Base-by-base conservation (phyloP, 768 basidiomycete genomes). In the Suillus americanus region DNA sequence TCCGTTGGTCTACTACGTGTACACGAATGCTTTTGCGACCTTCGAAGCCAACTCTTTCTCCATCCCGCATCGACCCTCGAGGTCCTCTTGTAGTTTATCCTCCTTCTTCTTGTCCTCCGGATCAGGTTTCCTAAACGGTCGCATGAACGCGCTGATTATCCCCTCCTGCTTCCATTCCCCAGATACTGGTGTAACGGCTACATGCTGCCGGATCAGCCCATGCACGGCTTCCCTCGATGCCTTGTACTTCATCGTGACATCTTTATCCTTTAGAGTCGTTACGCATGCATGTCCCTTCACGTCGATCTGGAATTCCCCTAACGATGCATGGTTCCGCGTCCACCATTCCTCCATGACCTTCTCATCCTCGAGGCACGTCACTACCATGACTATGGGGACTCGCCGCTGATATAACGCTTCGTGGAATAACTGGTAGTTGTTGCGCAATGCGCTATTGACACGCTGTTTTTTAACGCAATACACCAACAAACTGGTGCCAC, bases 341-440 rank as follows among this genome's bases (percentile, higher is more conserved):
- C 77, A 78, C 77, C 78, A 79, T n/a, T 68, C 60, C 54, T 78
- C 78, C 77, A 79, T 78, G 33, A n/a, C 50, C 5, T 12, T 14
- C 28, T 79, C 71, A 48, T 75, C 75, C 68, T 81, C 81, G 30
- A 82, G 66, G 33, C 80, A 74, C 6, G 80, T 82, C 54, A 83
- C 66, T 30, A 78, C 77, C 28, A 82, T 61, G 0, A 80, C 72
- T 20, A 79, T 75, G 12, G 81, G 82, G 7, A 83, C 81, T 45
- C 74, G 55, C 46, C 69, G 68, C 59, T 71, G 70, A 56, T 81
- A 82, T 13, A 82, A 71, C 37, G 79, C 72, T 50, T 82, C 75
- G 16, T 72, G 51, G 65, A 82, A 81, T 8, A 82, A 69, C 14
- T 70, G 69, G 69, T 79, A 82, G 61, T 82, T 83, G 62, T 76